These are phyloP conservation scores for Moesziomyces aphidis DNA, from an alignment of 1,284 basidiomycete species.

Conservation along the genomic window DNA sequence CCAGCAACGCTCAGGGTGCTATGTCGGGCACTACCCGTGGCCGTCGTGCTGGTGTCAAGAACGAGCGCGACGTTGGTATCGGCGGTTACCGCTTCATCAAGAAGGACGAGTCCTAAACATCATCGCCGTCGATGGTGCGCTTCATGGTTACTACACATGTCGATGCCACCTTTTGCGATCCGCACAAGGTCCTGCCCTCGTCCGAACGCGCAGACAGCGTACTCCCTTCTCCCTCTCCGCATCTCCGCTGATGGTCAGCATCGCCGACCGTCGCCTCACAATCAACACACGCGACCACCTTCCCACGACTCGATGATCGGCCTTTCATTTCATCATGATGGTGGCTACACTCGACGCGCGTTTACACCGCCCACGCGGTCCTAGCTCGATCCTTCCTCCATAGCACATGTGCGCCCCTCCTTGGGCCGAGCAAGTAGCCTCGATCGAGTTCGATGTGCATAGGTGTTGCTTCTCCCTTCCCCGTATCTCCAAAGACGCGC, in stretches of 20 bases:
- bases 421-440: slow-evolving; percentile 40
- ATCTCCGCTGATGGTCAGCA: background rate
- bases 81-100: slow-evolving; percentile 1
- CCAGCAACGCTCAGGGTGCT: no score
- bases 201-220: background rate
- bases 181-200: background rate
- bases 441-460: slow-evolving; percentile 30
- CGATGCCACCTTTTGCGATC: background rate
- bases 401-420: slow-evolving; percentile 41
- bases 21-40: background rate
- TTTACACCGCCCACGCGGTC: slow-evolving; percentile 30
- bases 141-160: background rate
- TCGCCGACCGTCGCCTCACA: no score
- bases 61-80: background rate
- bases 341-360: background rate
- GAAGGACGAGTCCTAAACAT: slow-evolving; percentile 8
- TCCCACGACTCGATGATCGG: no score
- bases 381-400: slow-evolving; percentile 41
- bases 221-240: background rate
- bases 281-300: no score
- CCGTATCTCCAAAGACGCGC: slow-evolving; percentile 9
- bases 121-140: background rate
- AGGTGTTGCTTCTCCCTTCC: slow-evolving; percentile 1
- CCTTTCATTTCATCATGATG: no score
- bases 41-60: background rate